Evolutionary conservation across 2,329 filamentous ascomycete genomes (phyloP).

Genomic region (Hymenoscyphus albidus): DNA sequence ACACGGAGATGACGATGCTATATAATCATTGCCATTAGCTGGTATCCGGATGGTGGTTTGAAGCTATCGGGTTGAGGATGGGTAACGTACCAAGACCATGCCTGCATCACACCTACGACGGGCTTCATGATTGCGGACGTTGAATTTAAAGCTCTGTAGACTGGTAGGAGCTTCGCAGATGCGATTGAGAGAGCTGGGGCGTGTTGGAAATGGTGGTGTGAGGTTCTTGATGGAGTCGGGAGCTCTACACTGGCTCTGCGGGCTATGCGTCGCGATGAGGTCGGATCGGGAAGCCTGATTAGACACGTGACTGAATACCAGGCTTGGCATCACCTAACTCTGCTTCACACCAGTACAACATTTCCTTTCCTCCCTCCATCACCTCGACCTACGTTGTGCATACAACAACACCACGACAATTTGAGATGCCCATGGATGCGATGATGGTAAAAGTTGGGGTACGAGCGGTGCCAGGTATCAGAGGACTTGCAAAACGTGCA

Average conservation of each 20-base stretch:
- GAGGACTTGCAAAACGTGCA: background rate
- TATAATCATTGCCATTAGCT: constrained; percentile 12
- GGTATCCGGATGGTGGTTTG: constrained; percentile 8
- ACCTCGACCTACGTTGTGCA: background rate
- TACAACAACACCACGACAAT: background rate
- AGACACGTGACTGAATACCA: background rate
- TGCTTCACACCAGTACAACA: background rate
- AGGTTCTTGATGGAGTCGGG: constrained; percentile 6
- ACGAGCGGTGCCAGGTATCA: background rate
- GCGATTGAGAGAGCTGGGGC: background rate
- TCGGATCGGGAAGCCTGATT: background rate
- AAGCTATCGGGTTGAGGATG: constrained; percentile 5
- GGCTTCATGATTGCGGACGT: constrained; percentile 70
- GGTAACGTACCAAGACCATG: constrained; percentile 80
- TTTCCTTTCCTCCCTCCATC: background rate
- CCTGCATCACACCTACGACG: constrained; percentile 84
- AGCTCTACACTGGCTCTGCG: background rate
- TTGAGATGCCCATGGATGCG: background rate
- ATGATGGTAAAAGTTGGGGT: background rate
- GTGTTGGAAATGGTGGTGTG: constrained; percentile 6
- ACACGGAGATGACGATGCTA: constrained; percentile 69
- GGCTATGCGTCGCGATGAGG: background rate
- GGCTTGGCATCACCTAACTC: background rate
- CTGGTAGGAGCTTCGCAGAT: constrained; percentile 1
- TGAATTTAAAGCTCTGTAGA: background rate